Evolutionary conservation across 768 basidiomycete species (phyloP).

Genomic region (Suillus fuscotomentosus): DNA sequence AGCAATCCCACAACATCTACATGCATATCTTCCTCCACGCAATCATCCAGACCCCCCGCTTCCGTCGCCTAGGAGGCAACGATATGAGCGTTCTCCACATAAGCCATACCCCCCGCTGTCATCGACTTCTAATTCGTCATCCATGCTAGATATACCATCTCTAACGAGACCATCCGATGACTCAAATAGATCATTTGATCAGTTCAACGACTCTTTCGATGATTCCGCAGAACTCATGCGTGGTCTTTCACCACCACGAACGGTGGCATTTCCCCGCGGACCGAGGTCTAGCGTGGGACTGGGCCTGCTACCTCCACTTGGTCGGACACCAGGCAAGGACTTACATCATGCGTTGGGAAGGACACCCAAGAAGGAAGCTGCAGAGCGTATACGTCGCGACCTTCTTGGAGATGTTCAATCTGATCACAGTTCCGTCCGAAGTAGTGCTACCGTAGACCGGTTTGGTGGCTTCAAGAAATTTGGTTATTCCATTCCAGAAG

Average conservation of each 20-base stretch:
- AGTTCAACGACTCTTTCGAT: slow-evolving; percentile 33
- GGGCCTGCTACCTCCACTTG: slow-evolving; percentile 36
- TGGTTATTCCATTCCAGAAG: slow-evolving; percentile 19
- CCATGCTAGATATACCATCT: slow-evolving; percentile 51
- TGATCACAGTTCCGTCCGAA: slow-evolving; percentile 22
- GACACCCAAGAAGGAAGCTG: slow-evolving; percentile 74
- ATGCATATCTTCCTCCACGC: slow-evolving; percentile 64
- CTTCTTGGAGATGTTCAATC: slow-evolving; percentile 55
- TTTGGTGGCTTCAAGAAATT: slow-evolving; percentile 26
- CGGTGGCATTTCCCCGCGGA: slow-evolving; percentile 48
- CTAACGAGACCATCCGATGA: slow-evolving; percentile 33
- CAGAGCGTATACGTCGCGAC: slow-evolving; percentile 63
- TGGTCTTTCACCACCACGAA: slow-evolving; percentile 55
- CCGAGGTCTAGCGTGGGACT: slow-evolving; percentile 32
- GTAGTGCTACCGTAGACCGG: slow-evolving; percentile 11
- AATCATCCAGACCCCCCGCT: slow-evolving; percentile 61
- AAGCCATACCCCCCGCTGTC: slow-evolving; percentile 31
- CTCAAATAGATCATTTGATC: slow-evolving; percentile 38
- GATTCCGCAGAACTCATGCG: slow-evolving; percentile 38
- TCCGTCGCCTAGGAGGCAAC: slow-evolving; percentile 36
- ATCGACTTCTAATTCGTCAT: slow-evolving; percentile 32
- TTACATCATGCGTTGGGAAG: slow-evolving; percentile 42
- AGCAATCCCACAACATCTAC: slow-evolving; percentile 45
- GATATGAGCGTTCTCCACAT: slow-evolving; percentile 27
- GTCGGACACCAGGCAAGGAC: slow-evolving; percentile 69